Percentiles rank a stretch among this genome's conserved stretches.
These are phyloP conservation scores for Schoenoplectus triqueter DNA, from an alignment of 202 grass and related monocot species.

Conservation along the genomic window DNA sequence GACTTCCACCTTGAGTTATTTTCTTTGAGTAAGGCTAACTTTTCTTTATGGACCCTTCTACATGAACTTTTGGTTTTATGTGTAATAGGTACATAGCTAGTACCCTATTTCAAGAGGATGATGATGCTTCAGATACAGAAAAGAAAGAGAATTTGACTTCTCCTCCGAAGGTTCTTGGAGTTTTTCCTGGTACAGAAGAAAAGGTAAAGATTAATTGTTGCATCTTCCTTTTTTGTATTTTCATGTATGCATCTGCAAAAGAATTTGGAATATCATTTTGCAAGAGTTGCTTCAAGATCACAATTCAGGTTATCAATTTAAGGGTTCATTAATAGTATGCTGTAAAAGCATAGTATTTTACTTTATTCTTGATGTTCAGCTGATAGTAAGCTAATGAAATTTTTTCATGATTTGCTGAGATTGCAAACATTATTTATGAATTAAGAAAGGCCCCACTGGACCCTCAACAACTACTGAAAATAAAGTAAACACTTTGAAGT, in stretches of 20 bases:
- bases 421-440: background rate
- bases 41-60: conserved; percentile 32
- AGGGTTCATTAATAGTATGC: background rate
- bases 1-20: conserved; percentile 29
- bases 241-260: background rate
- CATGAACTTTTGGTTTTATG: conserved; percentile 38
- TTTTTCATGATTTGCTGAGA: conserved; percentile 23
- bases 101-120: conserved; percentile 64
- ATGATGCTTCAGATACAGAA: conserved; percentile 50
- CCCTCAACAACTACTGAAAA: conserved; percentile 10
- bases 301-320: conserved; percentile 12
- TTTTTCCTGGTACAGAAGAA: conserved; percentile 61
- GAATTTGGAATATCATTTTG: conserved; percentile 4
- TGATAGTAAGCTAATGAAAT: conserved; percentile 2
- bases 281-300: background rate
- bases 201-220: conserved; percentile 46
- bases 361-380: background rate
- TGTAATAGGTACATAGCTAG: conserved; percentile 74
- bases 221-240: background rate
- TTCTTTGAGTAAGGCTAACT: conserved; percentile 31
- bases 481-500: background rate
- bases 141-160: conserved; percentile 48
- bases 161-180: conserved; percentile 65
- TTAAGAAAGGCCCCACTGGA: conserved; percentile 1
- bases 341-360: background rate